Conservation (phyloP, 768 basidiomycete genomes). For the Lactifluus pinguis region DNA sequence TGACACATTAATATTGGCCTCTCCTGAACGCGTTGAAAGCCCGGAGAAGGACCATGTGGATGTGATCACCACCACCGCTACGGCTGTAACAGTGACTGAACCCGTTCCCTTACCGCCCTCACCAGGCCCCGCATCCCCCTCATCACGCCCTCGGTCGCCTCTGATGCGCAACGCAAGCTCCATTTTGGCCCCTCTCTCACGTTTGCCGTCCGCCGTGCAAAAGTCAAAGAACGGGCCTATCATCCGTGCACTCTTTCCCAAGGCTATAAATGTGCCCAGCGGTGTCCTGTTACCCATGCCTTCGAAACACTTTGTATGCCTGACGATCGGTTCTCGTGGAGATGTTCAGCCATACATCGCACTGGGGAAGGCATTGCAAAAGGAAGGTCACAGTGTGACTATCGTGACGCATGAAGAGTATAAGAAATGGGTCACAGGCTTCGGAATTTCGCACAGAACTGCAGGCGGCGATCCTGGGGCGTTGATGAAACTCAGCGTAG, state of each 20-base stretch:
- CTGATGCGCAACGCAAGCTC: conserved; percentile 25
- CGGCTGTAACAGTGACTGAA: background rate
- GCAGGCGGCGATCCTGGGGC: conserved; percentile 64
- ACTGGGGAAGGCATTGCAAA: conserved; percentile 31
- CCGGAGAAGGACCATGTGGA: background rate
- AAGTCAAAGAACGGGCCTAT: conserved; percentile 25
- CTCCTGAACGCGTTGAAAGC: background rate
- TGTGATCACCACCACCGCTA: background rate
- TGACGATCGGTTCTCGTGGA: conserved; percentile 57
- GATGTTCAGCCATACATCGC: conserved; percentile 46
- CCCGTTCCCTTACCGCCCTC: background rate
- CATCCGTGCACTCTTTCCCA: conserved; percentile 31
- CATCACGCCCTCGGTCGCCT: background rate
- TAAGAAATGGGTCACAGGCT: conserved; percentile 49
- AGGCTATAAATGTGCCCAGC: conserved; percentile 40
- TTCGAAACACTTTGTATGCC: conserved; percentile 47
- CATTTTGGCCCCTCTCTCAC: conserved; percentile 39
- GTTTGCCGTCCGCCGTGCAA: conserved; percentile 29
- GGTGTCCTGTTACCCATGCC: conserved; percentile 26
- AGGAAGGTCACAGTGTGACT: conserved; percentile 37
- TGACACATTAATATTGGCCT: background rate
- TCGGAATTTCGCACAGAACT: conserved; percentile 48
- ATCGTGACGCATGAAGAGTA: conserved; percentile 43
- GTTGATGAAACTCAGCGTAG: conserved; percentile 53
- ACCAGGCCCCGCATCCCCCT: background rate